Evolutionary conservation across 148 eudicot species (phyloP).

Genomic region (Cornus florida): DNA sequence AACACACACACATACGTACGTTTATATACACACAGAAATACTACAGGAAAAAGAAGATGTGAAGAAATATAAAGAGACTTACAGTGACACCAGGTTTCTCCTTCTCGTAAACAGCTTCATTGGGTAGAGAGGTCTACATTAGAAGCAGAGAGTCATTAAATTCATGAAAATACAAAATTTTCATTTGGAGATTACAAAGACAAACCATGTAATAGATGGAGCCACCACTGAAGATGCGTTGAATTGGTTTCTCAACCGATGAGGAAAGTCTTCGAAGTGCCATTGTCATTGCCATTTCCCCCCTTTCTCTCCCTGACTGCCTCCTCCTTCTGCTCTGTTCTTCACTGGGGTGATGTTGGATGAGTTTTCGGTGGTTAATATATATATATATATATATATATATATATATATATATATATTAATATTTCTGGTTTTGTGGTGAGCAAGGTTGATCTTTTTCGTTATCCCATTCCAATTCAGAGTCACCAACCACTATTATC

Average conservation of each 20-base stretch:
- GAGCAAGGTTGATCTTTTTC: neutral
- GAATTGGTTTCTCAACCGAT: conserved; percentile 61
- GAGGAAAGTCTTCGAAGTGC: conserved; percentile 83
- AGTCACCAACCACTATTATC: neutral
- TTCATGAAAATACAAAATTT: neutral
- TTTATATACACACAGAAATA: too few species aligned
- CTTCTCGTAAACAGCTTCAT: conserved; percentile 71
- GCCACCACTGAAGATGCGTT: conserved; percentile 55
- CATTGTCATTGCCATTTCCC: conserved; percentile 82
- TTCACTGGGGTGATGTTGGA: conserved; percentile 13
- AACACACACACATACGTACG: neutral
- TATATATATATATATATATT: too few species aligned
- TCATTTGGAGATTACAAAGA: neutral
- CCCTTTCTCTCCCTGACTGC: conserved; percentile 10
- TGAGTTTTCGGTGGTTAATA: conserved; percentile 48
- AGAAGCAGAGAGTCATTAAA: too few species aligned
- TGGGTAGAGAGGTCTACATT: conserved; percentile 64
- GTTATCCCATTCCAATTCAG: neutral
- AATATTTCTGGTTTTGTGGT: conserved; percentile 4
- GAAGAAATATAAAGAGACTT: conserved; percentile 13
- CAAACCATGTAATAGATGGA: conserved; percentile 68
- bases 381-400: too few species aligned
- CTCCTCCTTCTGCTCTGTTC: neutral
- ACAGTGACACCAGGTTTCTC: conserved; percentile 74
- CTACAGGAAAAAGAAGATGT: too few species aligned